Evolutionary conservation across 306 rosid genomes (phyloP).

Genomic region (Trichosanthes cucumerina): DNA sequence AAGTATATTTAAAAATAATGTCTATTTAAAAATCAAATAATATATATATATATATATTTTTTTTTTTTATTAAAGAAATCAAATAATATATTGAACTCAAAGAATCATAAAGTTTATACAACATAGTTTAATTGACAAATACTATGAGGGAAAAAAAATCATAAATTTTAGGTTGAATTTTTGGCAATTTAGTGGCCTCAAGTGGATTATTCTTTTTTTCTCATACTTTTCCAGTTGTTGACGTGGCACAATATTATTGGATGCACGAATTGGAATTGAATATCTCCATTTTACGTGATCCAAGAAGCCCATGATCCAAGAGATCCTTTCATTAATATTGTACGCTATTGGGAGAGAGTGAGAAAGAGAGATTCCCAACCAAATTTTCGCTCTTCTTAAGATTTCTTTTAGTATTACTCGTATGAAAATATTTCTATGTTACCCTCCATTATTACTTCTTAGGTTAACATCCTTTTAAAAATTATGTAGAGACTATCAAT

Average conservation of each 20-base stretch:
- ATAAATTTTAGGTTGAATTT: background rate
- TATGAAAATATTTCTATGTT: too few species aligned
- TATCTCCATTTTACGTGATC: slow-evolving; percentile 24
- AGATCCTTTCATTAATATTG: slow-evolving; percentile 25
- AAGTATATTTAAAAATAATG: background rate
- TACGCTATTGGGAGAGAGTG: background rate
- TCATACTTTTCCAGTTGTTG: background rate
- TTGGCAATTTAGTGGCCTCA: background rate
- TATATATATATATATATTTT: too few species aligned
- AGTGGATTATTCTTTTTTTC: background rate
- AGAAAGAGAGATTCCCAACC: background rate
- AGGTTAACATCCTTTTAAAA: too few species aligned
- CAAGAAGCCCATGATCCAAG: slow-evolving; percentile 86
- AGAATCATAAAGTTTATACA: too few species aligned
- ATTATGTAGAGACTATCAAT: too few species aligned
- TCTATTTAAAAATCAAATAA: background rate
- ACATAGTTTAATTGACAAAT: too few species aligned
- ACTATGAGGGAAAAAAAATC: too few species aligned
- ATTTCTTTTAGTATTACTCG: too few species aligned
- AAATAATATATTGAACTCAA: background rate
- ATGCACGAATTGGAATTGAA: background rate
- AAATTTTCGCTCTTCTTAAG: background rate
- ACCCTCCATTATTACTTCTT: too few species aligned
- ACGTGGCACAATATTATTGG: background rate
- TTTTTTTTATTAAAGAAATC: too few species aligned